Evolutionary conservation across 148 eudicot genomes (phyloP), one percentile per base, ranked within the genome.

Genomic region (Camellia lanceoleosa): DNA sequence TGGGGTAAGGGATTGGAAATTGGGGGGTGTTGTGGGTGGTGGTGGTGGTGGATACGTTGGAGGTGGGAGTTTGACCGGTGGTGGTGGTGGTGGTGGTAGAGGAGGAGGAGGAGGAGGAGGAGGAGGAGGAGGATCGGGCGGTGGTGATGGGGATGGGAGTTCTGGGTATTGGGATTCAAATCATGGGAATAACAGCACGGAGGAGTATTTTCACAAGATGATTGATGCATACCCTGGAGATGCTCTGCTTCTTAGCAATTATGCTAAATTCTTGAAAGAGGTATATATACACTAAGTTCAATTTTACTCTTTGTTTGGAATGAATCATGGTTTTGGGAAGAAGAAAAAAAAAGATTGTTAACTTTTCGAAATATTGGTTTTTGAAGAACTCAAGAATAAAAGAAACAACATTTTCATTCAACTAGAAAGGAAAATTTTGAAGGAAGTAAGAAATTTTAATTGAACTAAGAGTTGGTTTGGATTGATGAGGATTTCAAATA

Each of bases 141-240:
- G 83, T n/a, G 74, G 9, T 19, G 65, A 3, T 63, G 71, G 78
- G 64, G 90, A 83, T 41, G 74, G 81, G 56, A 68, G 69, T 38
- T 69, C 11, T 68, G 80, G 81, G 73, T 73, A 81, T 66, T 59
- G 77, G 69, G 81, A 72, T 60, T 20, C 68, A 1, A 58, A 82
- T 63, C 56, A 80, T 71, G 81, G 68, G 18, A 78, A 42, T n/a
- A 74, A 67, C 5, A 73, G 71, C 7, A 83, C 87, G 7, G 93
- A 90, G 66, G 42, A 11, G 85, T 90, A 87, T 82, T 90, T 86
- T 80, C 82, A 77, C 87, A 83, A 76, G 66, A 87, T 90, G 93
- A 84, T 90, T 46, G 85, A 87, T 79, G 91, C 91, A 14, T 83
- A 89, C 81, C 93, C 93, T 69, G 91, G 93, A n/a, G 87, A 90